phyloP scores from a whole-genome alignment of 2,329 filamentous ascomycete species.

The Stemphylium beticola region DNA sequence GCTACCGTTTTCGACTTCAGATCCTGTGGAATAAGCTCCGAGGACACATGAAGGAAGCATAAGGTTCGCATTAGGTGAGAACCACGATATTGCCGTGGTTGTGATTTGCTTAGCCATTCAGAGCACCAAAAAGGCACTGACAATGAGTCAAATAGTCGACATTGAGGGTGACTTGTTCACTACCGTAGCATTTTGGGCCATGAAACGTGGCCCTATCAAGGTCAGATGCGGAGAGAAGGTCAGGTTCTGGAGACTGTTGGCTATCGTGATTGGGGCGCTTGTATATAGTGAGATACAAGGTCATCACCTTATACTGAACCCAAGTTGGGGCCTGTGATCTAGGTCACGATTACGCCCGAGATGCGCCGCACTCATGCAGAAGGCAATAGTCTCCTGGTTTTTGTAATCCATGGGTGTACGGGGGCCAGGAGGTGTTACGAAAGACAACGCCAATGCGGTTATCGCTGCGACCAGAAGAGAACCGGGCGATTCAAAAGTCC shows the following conservation, averaged over 20 bases:
- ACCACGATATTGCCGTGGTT: not conserved
- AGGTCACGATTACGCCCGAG: not conserved
- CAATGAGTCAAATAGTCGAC: not conserved
- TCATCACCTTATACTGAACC: not conserved
- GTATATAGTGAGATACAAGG: not conserved
- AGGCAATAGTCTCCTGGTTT: not conserved
- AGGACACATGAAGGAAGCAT: not conserved
- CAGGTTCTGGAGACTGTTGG: not conserved
- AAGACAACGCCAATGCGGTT: not conserved
- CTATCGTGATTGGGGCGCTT: not conserved
- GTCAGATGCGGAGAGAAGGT: not conserved
- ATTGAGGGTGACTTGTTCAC: not conserved
- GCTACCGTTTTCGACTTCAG: not conserved
- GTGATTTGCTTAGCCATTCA: not conserved
- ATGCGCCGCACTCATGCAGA: not conserved
- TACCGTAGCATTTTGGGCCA: not conserved
- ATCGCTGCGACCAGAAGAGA: not conserved
- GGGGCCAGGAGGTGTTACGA: not conserved
- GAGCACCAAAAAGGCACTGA: not conserved
- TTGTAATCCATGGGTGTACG: not conserved
- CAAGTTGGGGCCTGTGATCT: slow-evolving; percentile 1
- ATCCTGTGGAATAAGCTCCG: not conserved
- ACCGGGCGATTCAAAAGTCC: not conserved
- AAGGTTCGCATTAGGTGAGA: not conserved
- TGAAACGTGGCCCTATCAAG: not conserved